These are phyloP conservation scores for Chytriomyces sp. DNA, from an alignment of 192 early-diverging fungal genomes.

Conservation along the genomic window DNA sequence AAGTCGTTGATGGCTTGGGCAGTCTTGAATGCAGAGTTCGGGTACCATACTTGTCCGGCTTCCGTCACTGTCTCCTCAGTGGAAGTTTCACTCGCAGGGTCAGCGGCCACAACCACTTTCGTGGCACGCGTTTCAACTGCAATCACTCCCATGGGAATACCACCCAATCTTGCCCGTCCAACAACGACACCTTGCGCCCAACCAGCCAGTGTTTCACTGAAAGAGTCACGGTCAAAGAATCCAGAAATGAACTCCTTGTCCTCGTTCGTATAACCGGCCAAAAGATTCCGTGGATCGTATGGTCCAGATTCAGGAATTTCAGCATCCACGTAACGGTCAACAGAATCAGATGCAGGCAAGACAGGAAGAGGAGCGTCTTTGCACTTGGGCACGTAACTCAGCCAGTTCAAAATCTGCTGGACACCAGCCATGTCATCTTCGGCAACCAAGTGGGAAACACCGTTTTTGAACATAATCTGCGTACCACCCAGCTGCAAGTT, in stretches of 20 bases:
- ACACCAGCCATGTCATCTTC: conserved; percentile 95
- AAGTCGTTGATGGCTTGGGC: conserved; percentile 99
- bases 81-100: conserved; percentile 90
- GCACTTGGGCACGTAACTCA: conserved; percentile 84
- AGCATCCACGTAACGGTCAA: conserved; percentile 84
- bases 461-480: conserved; percentile 99
- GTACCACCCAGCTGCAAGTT: conserved; percentile 98
- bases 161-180: conserved; percentile 92
- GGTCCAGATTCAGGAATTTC: conserved; percentile 78
- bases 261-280: conserved; percentile 77
- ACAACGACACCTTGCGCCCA: conserved; percentile 98
- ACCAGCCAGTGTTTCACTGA: conserved; percentile 92
- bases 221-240: conserved; percentile 98
- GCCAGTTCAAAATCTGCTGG: conserved; percentile 90
- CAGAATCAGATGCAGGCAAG: conserved; percentile 64
- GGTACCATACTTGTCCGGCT: conserved; percentile 98
- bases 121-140: conserved; percentile 95
- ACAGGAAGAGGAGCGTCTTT: conserved; percentile 70
- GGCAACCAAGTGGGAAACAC: conserved; percentile 95
- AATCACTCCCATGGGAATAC: conserved; percentile 96
- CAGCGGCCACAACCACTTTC: conserved; percentile 89
- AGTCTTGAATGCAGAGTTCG: conserved; percentile 99
- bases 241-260: conserved; percentile 74
- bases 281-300: conserved; percentile 89
- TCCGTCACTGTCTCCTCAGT: conserved; percentile 87